These are phyloP conservation scores for Scalesia atractyloides DNA, from an alignment of 129 eudicot genomes.

Conservation along the genomic window DNA sequence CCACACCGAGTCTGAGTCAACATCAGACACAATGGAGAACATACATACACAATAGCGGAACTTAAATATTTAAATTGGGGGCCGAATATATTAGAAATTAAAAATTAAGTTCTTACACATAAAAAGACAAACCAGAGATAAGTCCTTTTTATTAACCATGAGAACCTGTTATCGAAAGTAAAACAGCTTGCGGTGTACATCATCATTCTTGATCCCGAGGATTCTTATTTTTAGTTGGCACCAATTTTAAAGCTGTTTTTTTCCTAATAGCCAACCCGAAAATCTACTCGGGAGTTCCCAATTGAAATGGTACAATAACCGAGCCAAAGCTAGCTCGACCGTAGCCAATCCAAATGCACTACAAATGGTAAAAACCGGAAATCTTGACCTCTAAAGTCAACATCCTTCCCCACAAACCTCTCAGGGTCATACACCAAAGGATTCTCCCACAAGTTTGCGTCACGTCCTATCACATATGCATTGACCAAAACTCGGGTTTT, in stretches of 20 bases:
- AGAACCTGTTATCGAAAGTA: neutral
- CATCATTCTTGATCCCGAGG: slow-evolving; percentile 8
- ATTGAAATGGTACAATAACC: slow-evolving; percentile 46
- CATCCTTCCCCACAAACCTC: slow-evolving; percentile 40
- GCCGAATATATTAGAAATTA: too few species aligned
- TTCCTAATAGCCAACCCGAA: slow-evolving; percentile 52
- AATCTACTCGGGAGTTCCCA: slow-evolving; percentile 51
- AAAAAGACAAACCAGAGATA: too few species aligned
- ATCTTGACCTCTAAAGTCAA: slow-evolving; percentile 57
- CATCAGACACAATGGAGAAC: too few species aligned
- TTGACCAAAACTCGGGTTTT: slow-evolving; percentile 49
- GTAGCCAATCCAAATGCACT: slow-evolving; percentile 50
- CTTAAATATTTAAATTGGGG: too few species aligned
- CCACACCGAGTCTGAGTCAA: too few species aligned
- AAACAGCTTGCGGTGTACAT: neutral
- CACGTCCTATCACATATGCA: slow-evolving; percentile 49
- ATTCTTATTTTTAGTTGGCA: slow-evolving; percentile 31
- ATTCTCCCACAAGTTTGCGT: slow-evolving; percentile 49
- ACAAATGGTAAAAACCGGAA: slow-evolving; percentile 53
- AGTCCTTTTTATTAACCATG: neutral
- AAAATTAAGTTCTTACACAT: too few species aligned
- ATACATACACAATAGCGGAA: too few species aligned
- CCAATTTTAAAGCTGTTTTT: slow-evolving; percentile 41
- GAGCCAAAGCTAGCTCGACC: slow-evolving; percentile 52
- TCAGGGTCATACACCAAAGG: slow-evolving; percentile 47